Conservation (phyloP, 805 yeast genomes). For the Kodamaea leandrae region DNA sequence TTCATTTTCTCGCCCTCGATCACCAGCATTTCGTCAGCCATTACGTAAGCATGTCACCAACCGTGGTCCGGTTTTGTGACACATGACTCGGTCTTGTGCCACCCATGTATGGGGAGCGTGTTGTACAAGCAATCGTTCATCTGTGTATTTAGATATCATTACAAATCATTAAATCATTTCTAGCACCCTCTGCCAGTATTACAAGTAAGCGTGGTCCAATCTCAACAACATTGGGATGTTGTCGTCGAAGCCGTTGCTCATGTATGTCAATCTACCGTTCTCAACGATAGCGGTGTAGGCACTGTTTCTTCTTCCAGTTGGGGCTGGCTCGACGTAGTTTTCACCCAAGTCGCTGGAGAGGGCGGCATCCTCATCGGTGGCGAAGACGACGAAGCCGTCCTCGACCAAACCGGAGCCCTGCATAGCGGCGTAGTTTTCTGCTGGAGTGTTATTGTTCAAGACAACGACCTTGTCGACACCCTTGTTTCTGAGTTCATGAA, state of each 20-base stretch:
- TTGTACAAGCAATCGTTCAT: too few relatives aligned
- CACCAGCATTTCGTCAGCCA: background rate
- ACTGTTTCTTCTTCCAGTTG: slow-evolving; percentile 12
- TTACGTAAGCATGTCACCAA: background rate
- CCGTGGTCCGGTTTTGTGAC: background rate
- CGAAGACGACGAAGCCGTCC: slow-evolving; percentile 15
- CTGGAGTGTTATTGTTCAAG: slow-evolving; percentile 15
- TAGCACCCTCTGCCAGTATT: too few relatives aligned
- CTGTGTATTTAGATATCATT: background rate
- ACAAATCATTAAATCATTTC: background rate
- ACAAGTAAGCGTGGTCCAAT: slow-evolving; percentile 11
- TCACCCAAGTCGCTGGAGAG: slow-evolving; percentile 14
- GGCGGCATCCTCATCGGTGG: slow-evolving; percentile 14
- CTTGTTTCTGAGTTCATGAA: slow-evolving; percentile 15
- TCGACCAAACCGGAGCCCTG: slow-evolving; percentile 10
- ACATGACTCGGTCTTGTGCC: too few relatives aligned
- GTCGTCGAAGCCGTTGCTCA: slow-evolving; percentile 12
- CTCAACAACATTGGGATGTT: slow-evolving; percentile 12
- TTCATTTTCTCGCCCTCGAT: slow-evolving; percentile 1
- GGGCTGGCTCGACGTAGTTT: slow-evolving; percentile 11
- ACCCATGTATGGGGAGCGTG: too few relatives aligned
- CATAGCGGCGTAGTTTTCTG: slow-evolving; percentile 13
- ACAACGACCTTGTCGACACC: slow-evolving; percentile 15
- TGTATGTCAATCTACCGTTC: slow-evolving; percentile 21
- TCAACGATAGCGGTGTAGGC: slow-evolving; percentile 17